These are phyloP conservation scores for Scheffersomyces insectosa DNA, from an alignment of 1,139 yeast genomes.

Conservation along the genomic window DNA sequence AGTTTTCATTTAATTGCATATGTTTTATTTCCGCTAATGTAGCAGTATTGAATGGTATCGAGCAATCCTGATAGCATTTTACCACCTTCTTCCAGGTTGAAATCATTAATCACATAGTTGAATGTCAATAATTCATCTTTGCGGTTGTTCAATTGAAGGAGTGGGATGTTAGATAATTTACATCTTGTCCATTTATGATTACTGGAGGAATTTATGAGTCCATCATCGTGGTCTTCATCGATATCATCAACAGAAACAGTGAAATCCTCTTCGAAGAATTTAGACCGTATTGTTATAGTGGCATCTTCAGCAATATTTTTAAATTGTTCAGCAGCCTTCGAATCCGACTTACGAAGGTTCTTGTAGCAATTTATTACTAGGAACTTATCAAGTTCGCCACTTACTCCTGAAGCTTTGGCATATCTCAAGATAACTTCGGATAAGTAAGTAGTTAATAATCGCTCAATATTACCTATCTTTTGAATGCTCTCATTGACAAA, in stretches of 20 bases:
- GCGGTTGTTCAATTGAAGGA: conserved; percentile 34
- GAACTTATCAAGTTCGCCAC: conserved; percentile 28
- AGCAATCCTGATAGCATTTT: conserved; percentile 18
- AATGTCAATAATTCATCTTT: conserved; percentile 35
- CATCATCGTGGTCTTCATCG: conserved; percentile 13
- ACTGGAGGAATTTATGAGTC: conserved; percentile 26
- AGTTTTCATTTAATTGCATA: conserved; percentile 14
- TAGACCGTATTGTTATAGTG: conserved; percentile 25
- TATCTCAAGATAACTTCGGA: conserved; percentile 18
- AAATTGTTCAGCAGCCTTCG: conserved; percentile 1
- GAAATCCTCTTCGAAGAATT: conserved; percentile 31
- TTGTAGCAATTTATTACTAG: conserved; percentile 23
- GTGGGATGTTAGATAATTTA: conserved; percentile 36
- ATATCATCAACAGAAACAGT: conserved; percentile 13
- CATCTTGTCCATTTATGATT: conserved; percentile 43
- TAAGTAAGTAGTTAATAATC: conserved; percentile 16
- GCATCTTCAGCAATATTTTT: conserved; percentile 16
- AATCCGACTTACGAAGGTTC: conserved; percentile 9
- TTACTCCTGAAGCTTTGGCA: conserved; percentile 5
- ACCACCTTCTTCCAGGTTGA: conserved; percentile 9
- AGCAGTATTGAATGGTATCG: conserved; percentile 27
- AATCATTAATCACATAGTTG: conserved; percentile 26
- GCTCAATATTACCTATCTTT: conserved; percentile 17
- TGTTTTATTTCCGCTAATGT: conserved; percentile 32
- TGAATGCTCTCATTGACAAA: conserved; percentile 7